A percentile compares a stretch with the other conserved stretches of the same genome.
These are phyloP conservation scores for Penicillium capsulatum DNA, from an alignment of 2,329 filamentous ascomycete species.

Conservation along the genomic window DNA sequence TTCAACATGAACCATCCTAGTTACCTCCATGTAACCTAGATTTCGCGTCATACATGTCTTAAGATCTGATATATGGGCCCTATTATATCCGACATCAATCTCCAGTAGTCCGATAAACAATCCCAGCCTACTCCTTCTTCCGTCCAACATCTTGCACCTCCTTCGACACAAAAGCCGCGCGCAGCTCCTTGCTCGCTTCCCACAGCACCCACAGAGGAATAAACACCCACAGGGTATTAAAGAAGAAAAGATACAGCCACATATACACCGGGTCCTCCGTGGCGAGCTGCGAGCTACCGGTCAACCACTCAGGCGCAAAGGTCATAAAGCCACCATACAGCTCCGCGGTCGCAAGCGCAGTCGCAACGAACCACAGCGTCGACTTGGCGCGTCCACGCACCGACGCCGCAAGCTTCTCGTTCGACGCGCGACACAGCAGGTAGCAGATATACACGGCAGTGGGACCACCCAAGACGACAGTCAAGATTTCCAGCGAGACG, in stretches of 20 bases:
- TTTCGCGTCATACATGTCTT: too few species aligned
- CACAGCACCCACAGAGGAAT: slow-evolving; percentile 56
- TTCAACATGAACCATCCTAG: too few species aligned
- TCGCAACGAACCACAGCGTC: slow-evolving; percentile 54
- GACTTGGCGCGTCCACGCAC: slow-evolving; percentile 28
- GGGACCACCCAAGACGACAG: slow-evolving; percentile 57
- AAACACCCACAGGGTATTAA: slow-evolving; percentile 61
- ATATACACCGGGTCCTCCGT: slow-evolving; percentile 59
- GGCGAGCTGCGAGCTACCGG: slow-evolving; percentile 54
- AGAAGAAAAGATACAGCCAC: slow-evolving; percentile 62
- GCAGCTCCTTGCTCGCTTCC: slow-evolving; percentile 48
- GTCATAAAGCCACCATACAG: slow-evolving; percentile 63
- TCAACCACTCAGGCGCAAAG: slow-evolving; percentile 62
- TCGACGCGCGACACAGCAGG: slow-evolving; percentile 39
- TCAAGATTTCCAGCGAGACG: slow-evolving; percentile 58
- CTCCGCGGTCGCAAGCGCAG: slow-evolving; percentile 58
- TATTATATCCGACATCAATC: slow-evolving; percentile 3
- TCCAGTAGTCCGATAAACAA: too few species aligned
- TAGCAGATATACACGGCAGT: slow-evolving; percentile 57
- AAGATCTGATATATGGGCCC: too few species aligned
- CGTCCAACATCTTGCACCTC: slow-evolving; percentile 17
- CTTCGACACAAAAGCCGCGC: slow-evolving; percentile 31
- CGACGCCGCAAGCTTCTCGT: slow-evolving; percentile 11
- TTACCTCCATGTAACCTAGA: too few species aligned
- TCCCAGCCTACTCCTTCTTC: slow-evolving; percentile 20